A percentile compares a stretch with the other conserved stretches of the same genome.
Evolutionary conservation across 441 rosid genomes (phyloP).

Genomic region (Macaranga tanarius): DNA sequence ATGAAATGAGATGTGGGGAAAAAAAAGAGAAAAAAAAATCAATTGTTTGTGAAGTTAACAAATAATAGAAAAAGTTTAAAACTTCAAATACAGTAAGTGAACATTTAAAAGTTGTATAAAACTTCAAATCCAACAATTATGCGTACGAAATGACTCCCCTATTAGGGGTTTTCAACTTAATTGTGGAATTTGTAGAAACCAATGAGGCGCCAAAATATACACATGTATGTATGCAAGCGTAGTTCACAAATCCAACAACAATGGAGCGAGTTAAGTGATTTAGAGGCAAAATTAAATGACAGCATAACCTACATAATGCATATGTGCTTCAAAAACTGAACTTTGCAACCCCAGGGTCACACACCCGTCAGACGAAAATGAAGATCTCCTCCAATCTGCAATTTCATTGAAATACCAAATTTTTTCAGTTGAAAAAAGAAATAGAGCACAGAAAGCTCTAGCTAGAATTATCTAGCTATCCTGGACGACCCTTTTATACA

Average conservation of each 20-base stretch:
- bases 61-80: no score
- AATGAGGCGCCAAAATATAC: not conserved
- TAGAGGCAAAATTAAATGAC: no score
- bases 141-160: not conserved
- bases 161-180: not conserved
- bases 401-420: constrained; percentile 11
- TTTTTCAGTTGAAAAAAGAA: not conserved
- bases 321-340: constrained; percentile 99
- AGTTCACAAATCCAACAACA: no score
- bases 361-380: constrained; percentile 99
- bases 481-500: not conserved
- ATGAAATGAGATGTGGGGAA: no score
- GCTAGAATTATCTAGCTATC: no score
- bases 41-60: constrained; percentile 14
- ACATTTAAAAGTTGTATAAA: no score
- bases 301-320: no score
- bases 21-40: no score
- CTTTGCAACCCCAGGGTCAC: constrained; percentile 99
- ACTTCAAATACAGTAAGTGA: not conserved
- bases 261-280: no score
- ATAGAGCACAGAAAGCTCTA: not conserved
- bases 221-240: no score
- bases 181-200: no score
- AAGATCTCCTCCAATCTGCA: constrained; percentile 96
- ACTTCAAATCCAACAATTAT: no score